These are phyloP conservation scores for Trichocomaceae sp. DNA, from an alignment of 2,329 filamentous ascomycete species.

Conservation along the genomic window DNA sequence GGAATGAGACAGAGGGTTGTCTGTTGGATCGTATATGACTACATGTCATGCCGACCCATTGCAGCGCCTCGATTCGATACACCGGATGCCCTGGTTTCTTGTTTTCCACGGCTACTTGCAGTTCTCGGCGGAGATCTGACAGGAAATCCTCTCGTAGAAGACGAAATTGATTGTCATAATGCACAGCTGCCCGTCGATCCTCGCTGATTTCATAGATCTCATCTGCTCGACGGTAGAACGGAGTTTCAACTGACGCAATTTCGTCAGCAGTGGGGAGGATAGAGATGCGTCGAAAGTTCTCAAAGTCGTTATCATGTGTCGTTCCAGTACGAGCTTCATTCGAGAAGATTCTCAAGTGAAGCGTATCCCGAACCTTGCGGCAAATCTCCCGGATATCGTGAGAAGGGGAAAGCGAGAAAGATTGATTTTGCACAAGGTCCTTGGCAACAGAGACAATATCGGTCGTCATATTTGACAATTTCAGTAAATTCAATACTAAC, in stretches of 20 bases:
- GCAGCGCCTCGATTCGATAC: neutral
- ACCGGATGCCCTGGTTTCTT: neutral
- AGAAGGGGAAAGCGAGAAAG: constrained; percentile 36
- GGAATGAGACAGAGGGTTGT: neutral
- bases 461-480: neutral
- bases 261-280: constrained; percentile 4
- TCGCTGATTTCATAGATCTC: neutral
- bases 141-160: neutral
- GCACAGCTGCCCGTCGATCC: neutral
- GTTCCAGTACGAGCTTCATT: neutral
- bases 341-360: neutral
- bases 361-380: neutral
- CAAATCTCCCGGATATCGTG: constrained; percentile 19
- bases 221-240: neutral
- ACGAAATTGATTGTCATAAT: constrained; percentile 1
- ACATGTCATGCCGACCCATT: neutral
- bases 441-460: neutral
- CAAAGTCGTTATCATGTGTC: constrained; percentile 1
- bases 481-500: neutral
- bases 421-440: neutral
- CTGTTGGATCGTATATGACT: neutral
- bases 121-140: neutral
- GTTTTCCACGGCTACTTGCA: neutral
- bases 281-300: neutral
- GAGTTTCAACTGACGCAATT: neutral